Base-by-base conservation (phyloP, 352 stramenopile genomes). In the Phytopythium kandeliae region DNA sequence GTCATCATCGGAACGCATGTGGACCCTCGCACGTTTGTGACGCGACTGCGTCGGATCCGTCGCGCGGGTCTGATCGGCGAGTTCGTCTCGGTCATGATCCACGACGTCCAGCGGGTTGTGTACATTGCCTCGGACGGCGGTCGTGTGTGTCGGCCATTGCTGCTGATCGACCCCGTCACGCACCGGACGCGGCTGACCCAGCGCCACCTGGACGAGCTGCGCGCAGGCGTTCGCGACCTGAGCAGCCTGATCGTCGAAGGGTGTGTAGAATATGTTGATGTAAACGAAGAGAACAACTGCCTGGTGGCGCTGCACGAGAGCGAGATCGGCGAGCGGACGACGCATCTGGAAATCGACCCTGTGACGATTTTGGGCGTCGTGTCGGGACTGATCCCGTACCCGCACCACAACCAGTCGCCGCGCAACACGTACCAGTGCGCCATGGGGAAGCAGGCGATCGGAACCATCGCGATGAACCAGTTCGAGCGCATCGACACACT, bases 271-370 rank as follows among this genome's bases (percentile, higher is more conserved):
- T 99, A 99, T 74, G 92, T 99, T 25, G 97, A 99, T 70, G 97
- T 99, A 56, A 99, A 99, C 65, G 97, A 99, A 78, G 97, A 99
- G 67, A 99, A 99, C 74, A 99, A 99, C 56, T 99, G 97, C 66
- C 75, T 99, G 37, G 97, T 99, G 43, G 96, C 96, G 9, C 78
- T 99, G 16, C 92, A 95, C 45, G 92, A 98, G 67, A 82, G 77
- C 54, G 84, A 97, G 37, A 95, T 97, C 47, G 91, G 83, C 25
- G 74, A 82, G 34, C 79, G 89, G 13, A 96, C 95, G 54, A 99
- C 97, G 25, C 97, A 99, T 73, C 78, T 99, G 55, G 97, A 99
- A 65, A 99, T 99, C 62, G 97, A 99, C 67, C 97, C 97, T 1
- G 92, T 99, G 47, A 99, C 96, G 22, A 97, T 99, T 41, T 66